These are phyloP conservation scores for Hansenula sp. DNA, from an alignment of 1,139 yeast species.

Conservation along the genomic window DNA sequence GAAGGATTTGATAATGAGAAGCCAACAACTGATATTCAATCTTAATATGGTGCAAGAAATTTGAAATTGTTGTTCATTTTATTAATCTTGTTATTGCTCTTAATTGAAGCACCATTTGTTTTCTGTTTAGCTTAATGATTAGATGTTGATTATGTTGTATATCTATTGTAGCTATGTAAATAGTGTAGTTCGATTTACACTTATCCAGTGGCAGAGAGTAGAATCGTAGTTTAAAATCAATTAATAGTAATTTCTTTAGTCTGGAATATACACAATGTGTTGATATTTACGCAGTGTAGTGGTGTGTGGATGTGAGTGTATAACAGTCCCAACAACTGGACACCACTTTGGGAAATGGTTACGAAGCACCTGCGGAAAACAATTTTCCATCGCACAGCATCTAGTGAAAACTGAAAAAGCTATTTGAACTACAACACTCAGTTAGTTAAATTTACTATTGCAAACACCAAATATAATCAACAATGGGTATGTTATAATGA, in stretches of 20 bases:
- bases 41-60: no score
- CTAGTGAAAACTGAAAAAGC: conserved; percentile 14
- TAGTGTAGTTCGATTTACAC: no score
- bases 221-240: no score
- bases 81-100: no score
- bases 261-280: not conserved
- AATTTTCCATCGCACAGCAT: not conserved
- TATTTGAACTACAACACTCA: conserved; percentile 7
- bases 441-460: not conserved
- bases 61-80: no score
- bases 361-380: conserved; percentile 9
- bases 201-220: no score
- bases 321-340: conserved; percentile 12
- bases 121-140: no score
- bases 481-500: conserved; percentile 22
- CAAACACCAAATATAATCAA: conserved; percentile 15
- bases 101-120: no score
- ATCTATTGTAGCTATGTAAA: no score
- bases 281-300: not conserved
- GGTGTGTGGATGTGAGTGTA: conserved; percentile 14
- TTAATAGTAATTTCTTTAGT: not conserved
- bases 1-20: not conserved
- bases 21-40: not conserved
- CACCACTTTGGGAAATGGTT: conserved; percentile 7
- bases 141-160: no score